Evolutionary conservation across 352 stramenopile species (phyloP).

Genomic region (Phytophthora uliginosa): DNA sequence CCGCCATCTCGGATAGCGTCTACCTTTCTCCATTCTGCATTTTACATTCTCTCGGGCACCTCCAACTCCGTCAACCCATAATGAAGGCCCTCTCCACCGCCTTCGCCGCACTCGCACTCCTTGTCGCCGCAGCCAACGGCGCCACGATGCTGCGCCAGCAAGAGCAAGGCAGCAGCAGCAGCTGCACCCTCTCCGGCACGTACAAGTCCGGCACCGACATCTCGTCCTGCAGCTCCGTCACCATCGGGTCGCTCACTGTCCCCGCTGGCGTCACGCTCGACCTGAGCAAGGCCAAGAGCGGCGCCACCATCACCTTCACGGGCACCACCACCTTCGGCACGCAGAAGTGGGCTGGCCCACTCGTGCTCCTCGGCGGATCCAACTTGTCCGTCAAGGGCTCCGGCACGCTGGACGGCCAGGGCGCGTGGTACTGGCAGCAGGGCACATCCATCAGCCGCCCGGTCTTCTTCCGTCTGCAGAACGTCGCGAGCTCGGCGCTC

Average conservation of each 20-base stretch:
- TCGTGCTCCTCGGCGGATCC: slow-evolving; percentile 32
- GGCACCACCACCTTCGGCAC: slow-evolving; percentile 46
- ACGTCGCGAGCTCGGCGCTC: slow-evolving; percentile 24
- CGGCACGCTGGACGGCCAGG: slow-evolving; percentile 42
- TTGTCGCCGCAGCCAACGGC: neutral
- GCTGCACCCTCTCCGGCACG: slow-evolving; percentile 34
- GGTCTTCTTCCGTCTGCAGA: slow-evolving; percentile 19
- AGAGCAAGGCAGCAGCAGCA: slow-evolving; percentile 3
- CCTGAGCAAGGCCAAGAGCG: slow-evolving; percentile 34
- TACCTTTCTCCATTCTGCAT: neutral
- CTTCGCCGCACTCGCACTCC: neutral
- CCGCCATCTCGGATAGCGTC: neutral
- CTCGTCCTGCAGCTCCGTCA: slow-evolving; percentile 35
- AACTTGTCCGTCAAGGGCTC: slow-evolving; percentile 27
- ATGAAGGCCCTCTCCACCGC: neutral
- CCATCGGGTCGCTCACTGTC: slow-evolving; percentile 23
- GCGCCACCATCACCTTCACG: slow-evolving; percentile 36
- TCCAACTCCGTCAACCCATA: neutral
- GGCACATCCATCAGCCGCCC: slow-evolving; percentile 24
- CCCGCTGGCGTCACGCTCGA: slow-evolving; percentile 27
- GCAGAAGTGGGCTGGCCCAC: slow-evolving; percentile 36
- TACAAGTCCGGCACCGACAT: slow-evolving; percentile 39
- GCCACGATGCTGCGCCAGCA: neutral
- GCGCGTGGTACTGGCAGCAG: slow-evolving; percentile 45
- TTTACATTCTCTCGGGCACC: neutral